A percentile compares a stretch with the other conserved stretches of the same genome.
phyloP scores from a whole-genome alignment of 805 yeast genomes.

The Cyberlindnera mycetangii region DNA sequence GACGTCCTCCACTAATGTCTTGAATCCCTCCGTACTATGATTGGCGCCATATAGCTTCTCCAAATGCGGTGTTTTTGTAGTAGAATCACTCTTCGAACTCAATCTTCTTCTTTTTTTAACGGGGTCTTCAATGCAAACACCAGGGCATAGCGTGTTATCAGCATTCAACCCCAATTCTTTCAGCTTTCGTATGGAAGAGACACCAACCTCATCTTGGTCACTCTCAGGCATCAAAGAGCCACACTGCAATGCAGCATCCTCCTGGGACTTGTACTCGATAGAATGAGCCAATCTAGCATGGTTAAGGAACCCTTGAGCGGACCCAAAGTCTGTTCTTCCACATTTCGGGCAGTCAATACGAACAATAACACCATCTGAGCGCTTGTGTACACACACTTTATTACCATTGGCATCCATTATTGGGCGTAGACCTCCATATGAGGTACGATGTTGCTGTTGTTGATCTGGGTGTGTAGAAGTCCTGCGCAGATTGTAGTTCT shows the following conservation, averaged over 20 bases:
- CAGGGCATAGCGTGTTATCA: slow-evolving; percentile 34
- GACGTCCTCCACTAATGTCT: slow-evolving; percentile 21
- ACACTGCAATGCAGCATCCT: slow-evolving; percentile 67
- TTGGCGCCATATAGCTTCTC: slow-evolving; percentile 16
- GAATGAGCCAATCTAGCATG: slow-evolving; percentile 74
- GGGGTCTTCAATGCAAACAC: slow-evolving; percentile 19
- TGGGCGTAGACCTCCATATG: slow-evolving; percentile 48
- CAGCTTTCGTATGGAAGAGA: slow-evolving; percentile 35
- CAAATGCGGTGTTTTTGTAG: slow-evolving; percentile 11
- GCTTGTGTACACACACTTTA: slow-evolving; percentile 51
- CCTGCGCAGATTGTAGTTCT: slow-evolving; percentile 10
- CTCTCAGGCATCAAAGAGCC: slow-evolving; percentile 52
- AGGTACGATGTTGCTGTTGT: slow-evolving; percentile 33
- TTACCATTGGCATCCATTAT: slow-evolving; percentile 37
- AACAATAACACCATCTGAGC: slow-evolving; percentile 71
- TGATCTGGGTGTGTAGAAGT: slow-evolving; percentile 21
- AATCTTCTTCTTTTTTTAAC: slow-evolving; percentile 20
- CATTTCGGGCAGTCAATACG: slow-evolving; percentile 68
- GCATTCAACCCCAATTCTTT: slow-evolving; percentile 39
- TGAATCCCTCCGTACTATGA: not conserved
- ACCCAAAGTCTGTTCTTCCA: slow-evolving; percentile 63
- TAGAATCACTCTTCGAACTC: slow-evolving; percentile 3
- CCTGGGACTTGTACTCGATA: slow-evolving; percentile 68
- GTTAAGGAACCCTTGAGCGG: slow-evolving; percentile 78
- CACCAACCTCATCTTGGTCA: slow-evolving; percentile 57